A percentile compares a stretch with the other conserved stretches of the same genome.
These are phyloP conservation scores for Rhizophagus sp. DNA, from an alignment of 192 early-diverging fungal species.

Conservation along the genomic window DNA sequence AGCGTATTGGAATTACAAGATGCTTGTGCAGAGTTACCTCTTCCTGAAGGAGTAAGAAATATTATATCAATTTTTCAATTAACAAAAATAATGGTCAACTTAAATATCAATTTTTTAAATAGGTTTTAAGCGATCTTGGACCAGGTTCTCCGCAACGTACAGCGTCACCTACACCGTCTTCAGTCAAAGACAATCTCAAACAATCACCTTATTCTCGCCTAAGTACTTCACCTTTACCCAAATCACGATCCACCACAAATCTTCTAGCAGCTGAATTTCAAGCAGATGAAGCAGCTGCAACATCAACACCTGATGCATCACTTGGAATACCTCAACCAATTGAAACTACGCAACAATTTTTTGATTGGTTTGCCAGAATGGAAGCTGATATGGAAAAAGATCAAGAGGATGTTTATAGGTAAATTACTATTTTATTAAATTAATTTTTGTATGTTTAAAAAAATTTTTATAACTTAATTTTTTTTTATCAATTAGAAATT, in stretches of 20 bases:
- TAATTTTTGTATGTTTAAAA: not conserved
- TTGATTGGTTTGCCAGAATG: slow-evolving; percentile 87
- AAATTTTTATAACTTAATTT: not conserved
- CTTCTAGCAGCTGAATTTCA: slow-evolving; percentile 33
- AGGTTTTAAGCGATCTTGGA: slow-evolving; percentile 28
- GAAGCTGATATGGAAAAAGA: slow-evolving; percentile 85
- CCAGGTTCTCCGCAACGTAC: slow-evolving; percentile 14
- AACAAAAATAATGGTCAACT: not conserved
- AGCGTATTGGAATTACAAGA: slow-evolving; percentile 60
- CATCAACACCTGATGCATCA: slow-evolving; percentile 35
- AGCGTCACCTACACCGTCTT: slow-evolving; percentile 8
- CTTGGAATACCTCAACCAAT: slow-evolving; percentile 60
- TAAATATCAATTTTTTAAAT: not conserved
- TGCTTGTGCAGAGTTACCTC: slow-evolving; percentile 57
- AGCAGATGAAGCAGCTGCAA: slow-evolving; percentile 27
- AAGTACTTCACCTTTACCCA: slow-evolving; percentile 28
- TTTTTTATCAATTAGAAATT: slow-evolving; percentile 45
- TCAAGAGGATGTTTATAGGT: slow-evolving; percentile 84
- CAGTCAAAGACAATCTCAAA: slow-evolving; percentile 21
- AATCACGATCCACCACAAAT: slow-evolving; percentile 39
- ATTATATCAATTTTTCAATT: not conserved
- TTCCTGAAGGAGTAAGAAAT: slow-evolving; percentile 51
- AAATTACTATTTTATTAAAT: slow-evolving; percentile 24
- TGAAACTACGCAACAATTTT: slow-evolving; percentile 89
- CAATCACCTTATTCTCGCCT: slow-evolving; percentile 29